Base-by-base conservation (phyloP, 2,329 filamentous ascomycete genomes). In the Arthroderma uncinatum region DNA sequence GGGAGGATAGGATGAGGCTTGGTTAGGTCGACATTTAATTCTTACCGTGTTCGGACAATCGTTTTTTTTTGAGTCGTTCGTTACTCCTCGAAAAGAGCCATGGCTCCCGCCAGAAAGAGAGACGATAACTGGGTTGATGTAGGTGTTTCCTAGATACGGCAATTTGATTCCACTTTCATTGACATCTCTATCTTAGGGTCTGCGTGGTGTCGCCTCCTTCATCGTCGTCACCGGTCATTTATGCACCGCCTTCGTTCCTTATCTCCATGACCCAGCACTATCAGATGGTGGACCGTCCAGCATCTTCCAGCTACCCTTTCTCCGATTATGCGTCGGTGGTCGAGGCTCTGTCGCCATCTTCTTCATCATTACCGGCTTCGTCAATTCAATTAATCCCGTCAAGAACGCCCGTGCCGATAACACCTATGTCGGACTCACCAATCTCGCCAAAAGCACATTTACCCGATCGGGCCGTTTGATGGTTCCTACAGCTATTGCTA, bases 211-310 rank as follows among this genome's bases (percentile, higher is more conserved):
- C 55, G 72, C 73, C 4, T 72, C 72, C 12, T 71, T 74, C 58
- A 68, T 71, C 62, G 73, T 74, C 53, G 72, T 75, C 21, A 70
- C 66, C 52, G 72, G 72, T 58, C 72, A 75, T 58, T 62, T 75
- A 34, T 73, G 70, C 60, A 73, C 72, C 19, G 67, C 70, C 8
- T 71, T 74, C 53, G 71, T 71, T 34, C 70, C 70, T 1, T 71
- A 70, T 67, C 63, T 74, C 37, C 72, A 74, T 58, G 62, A 66
- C 36, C 72, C 73, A 5, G 70, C 62, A 2, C 33, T 60, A 10
- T 57, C 57, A 19, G 61, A 62, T 37, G 58, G 64, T 39, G 63
- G 61, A 4, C 16, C 57, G 0, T 58, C 61, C 2, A 57, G 30
- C 7, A 25, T 68, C 2, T 67, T 66, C 42, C 65, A 68, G 28